Percentiles rank a stretch among this genome's conserved stretches.
phyloP scores from a whole-genome alignment of 176 grass and related monocot genomes.

The Ananas comosus region DNA sequence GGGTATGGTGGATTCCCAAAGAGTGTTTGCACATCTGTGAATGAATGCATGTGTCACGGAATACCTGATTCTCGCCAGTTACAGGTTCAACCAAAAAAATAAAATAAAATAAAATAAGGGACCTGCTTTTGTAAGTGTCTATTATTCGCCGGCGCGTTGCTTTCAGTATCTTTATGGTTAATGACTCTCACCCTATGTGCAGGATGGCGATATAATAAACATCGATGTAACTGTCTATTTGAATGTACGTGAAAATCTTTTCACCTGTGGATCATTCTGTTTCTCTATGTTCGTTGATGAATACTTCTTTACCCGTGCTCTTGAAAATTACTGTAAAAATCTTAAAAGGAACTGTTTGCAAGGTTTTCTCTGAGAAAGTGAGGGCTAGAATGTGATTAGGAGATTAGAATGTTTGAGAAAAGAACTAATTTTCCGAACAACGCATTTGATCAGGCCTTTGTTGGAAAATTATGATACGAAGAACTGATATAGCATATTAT shows the following conservation, averaged over 20 bases:
- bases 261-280: neutral
- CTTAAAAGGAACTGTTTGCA: no score
- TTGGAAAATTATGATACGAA: neutral
- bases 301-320: neutral
- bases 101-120: no score
- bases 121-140: no score
- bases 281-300: neutral
- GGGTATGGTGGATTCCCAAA: constrained; percentile 91
- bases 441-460: no score
- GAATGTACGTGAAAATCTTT: constrained; percentile 46
- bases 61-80: constrained; percentile 88
- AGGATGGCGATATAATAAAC: constrained; percentile 98
- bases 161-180: constrained; percentile 3
- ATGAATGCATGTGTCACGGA: constrained; percentile 97
- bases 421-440: no score
- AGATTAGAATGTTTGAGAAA: no score
- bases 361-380: no score
- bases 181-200: constrained; percentile 15
- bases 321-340: neutral
- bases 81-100: constrained; percentile 32
- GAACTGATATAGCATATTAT: neutral
- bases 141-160: neutral
- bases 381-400: no score
- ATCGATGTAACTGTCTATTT: constrained; percentile 96
- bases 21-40: constrained; percentile 94